Conservation (phyloP, 192 early-diverging fungal species). For the Podila minutissima region DNA sequence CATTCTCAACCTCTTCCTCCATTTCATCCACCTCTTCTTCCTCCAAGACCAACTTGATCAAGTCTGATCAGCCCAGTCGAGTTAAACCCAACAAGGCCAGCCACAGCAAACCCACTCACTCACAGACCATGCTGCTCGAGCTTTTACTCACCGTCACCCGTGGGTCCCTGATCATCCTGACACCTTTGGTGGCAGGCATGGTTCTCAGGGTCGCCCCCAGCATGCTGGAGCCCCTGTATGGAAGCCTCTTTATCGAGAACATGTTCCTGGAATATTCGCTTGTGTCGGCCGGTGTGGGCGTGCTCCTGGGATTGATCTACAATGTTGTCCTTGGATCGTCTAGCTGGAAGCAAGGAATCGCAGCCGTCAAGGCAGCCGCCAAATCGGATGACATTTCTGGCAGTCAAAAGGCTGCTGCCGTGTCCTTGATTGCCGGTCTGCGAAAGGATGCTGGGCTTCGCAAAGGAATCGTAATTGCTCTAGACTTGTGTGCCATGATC, state of each 20-base stretch:
- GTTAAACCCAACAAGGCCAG: background rate
- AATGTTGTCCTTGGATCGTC: slow-evolving; percentile 5
- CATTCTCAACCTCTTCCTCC: too few relatives aligned
- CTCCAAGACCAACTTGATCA: background rate
- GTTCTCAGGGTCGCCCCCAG: slow-evolving; percentile 61
- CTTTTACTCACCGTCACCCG: slow-evolving; percentile 51
- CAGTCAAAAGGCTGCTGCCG: background rate
- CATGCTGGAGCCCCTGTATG: slow-evolving; percentile 74
- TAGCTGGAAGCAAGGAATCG: background rate
- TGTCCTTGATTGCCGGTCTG: slow-evolving; percentile 9
- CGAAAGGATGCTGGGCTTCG: slow-evolving; percentile 40
- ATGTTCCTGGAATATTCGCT: slow-evolving; percentile 56
- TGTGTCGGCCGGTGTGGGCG: slow-evolving; percentile 56
- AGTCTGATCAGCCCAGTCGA: background rate
- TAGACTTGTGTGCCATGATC: slow-evolving; percentile 61
- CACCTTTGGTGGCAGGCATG: slow-evolving; percentile 53
- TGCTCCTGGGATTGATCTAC: slow-evolving; percentile 44
- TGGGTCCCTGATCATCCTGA: slow-evolving; percentile 49
- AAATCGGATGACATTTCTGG: background rate
- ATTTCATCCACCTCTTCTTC: background rate
- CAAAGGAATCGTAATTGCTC: slow-evolving; percentile 52
- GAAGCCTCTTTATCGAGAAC: slow-evolving; percentile 68
- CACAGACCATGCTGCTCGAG: slow-evolving; percentile 46
- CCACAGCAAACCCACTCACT: slow-evolving; percentile 16
- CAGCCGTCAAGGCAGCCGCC: background rate